phyloP scores from a whole-genome alignment of 495 filamentous ascomycete genomes.

The Saxispiralis lemnorum region DNA sequence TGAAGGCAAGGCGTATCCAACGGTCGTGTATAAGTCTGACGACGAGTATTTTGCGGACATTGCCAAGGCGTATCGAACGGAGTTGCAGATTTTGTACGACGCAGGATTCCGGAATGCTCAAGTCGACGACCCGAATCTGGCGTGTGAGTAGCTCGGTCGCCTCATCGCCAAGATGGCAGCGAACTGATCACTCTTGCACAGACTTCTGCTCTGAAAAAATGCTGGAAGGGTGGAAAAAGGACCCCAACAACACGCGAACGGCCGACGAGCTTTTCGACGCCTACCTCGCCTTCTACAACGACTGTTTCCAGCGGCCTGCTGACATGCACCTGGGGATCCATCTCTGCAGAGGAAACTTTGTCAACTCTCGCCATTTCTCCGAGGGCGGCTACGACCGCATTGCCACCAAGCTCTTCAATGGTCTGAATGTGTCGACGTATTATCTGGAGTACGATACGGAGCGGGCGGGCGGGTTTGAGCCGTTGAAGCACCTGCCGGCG shows the following conservation, averaged over 20 bases:
- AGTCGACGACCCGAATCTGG: conserved; percentile 48
- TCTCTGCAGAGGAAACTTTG: conserved; percentile 43
- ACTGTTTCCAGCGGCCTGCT: conserved; percentile 36
- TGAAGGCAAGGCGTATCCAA: conserved; percentile 37
- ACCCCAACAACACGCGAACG: conserved; percentile 35
- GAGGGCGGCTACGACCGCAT: conserved; percentile 53
- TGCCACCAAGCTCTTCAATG: conserved; percentile 45
- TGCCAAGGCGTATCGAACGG: conserved; percentile 40
- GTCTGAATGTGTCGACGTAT: conserved; percentile 47
- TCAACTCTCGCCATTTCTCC: conserved; percentile 38
- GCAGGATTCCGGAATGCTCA: conserved; percentile 48
- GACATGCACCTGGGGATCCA: conserved; percentile 52
- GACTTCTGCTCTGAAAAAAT: conserved; percentile 48
- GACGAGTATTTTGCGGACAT: conserved; percentile 45
- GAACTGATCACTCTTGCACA: background rate
- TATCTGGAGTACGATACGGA: conserved; percentile 55
- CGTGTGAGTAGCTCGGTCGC: conserved; percentile 21
- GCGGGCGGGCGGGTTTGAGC: conserved; percentile 48
- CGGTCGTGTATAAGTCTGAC: conserved; percentile 38
- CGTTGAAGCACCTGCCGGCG: conserved; percentile 42
- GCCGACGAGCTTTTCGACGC: conserved; percentile 37
- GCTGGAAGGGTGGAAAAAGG: conserved; percentile 40
- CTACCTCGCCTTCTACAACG: conserved; percentile 47
- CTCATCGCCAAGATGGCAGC: too few relatives aligned
- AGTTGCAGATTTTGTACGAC: conserved; percentile 41